A percentile compares a stretch with the other conserved stretches of the same genome.
Conservation (phyloP, 768 basidiomycete genomes). For the Leucogyrophana mollusca region DNA sequence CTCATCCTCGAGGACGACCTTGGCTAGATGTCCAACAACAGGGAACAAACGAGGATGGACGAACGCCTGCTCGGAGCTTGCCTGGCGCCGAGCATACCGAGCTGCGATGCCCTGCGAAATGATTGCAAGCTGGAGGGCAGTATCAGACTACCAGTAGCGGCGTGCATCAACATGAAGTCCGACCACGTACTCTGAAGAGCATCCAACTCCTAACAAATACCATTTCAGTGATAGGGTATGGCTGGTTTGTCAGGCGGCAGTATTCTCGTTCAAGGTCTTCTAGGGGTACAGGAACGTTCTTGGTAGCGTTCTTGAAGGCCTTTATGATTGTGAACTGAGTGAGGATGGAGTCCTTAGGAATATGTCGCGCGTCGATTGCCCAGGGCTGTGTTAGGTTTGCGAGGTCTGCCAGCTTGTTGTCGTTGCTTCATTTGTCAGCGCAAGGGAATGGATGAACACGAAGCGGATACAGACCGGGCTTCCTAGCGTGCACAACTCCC, state of each 20-base stretch:
- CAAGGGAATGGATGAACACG: conserved; percentile 3
- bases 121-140: conserved; percentile 68
- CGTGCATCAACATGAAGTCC: not conserved
- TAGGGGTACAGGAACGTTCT: conserved; percentile 59
- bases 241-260: conserved; percentile 59
- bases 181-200: conserved; percentile 64
- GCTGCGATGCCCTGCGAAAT: conserved; percentile 92
- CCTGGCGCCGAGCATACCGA: conserved; percentile 79
- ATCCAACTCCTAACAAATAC: conserved; percentile 84
- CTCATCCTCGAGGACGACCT: conserved; percentile 52
- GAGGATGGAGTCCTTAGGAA: conserved; percentile 27
- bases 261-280: conserved; percentile 83
- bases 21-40: conserved; percentile 63
- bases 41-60: conserved; percentile 48
- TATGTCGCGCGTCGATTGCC: conserved; percentile 48
- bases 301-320: conserved; percentile 63
- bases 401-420: conserved; percentile 75
- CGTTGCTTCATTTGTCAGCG: not conserved
- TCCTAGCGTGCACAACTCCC: conserved; percentile 96
- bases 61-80: conserved; percentile 79
- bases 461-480: conserved; percentile 65
- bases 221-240: conserved; percentile 80
- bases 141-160: conserved; percentile 3
- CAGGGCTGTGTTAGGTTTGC: conserved; percentile 89
- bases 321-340: conserved; percentile 32